Evolutionary conservation across 2,329 filamentous ascomycete genomes (phyloP).

Genomic region (Pseudogymnoascus sp.): DNA sequence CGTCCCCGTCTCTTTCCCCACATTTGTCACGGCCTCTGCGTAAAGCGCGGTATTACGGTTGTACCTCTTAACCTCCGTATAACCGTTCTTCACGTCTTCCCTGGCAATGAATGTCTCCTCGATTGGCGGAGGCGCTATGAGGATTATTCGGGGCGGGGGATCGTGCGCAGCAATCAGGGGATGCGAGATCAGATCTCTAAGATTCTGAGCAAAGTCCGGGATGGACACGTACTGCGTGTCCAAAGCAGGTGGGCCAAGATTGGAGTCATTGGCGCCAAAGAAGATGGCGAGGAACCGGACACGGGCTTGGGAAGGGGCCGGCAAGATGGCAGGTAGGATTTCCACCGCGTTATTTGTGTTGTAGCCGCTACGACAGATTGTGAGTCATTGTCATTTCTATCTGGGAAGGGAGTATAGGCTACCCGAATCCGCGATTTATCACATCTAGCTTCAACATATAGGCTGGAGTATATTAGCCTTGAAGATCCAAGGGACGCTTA

Average conservation of each 20-base stretch:
- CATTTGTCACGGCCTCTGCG: slow-evolving; percentile 51
- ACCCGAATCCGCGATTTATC: slow-evolving; percentile 20
- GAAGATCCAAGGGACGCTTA: not conserved
- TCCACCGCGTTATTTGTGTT: slow-evolving; percentile 20
- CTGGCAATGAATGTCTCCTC: slow-evolving; percentile 57
- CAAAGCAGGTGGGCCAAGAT: slow-evolving; percentile 46
- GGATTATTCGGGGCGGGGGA: slow-evolving; percentile 51
- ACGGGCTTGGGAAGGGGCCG: slow-evolving; percentile 18
- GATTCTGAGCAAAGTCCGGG: slow-evolving; percentile 61
- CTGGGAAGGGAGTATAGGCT: not conserved
- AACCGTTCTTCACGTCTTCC: slow-evolving; percentile 36
- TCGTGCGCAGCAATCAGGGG: slow-evolving; percentile 59
- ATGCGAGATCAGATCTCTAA: slow-evolving; percentile 63
- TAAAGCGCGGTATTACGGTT: slow-evolving; percentile 46
- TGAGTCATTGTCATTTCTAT: not conserved
- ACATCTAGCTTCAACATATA: slow-evolving; percentile 20
- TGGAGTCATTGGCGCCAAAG: slow-evolving; percentile 85
- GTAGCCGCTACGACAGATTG: slow-evolving; percentile 15
- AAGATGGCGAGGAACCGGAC: slow-evolving; percentile 42
- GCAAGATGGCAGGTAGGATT: slow-evolving; percentile 15
- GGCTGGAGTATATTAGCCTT: slow-evolving; percentile 11
- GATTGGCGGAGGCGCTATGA: slow-evolving; percentile 77
- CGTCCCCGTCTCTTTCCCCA: slow-evolving; percentile 35
- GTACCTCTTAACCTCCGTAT: not conserved
- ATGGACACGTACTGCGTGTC: slow-evolving; percentile 68